Base-by-base conservation (phyloP, 2,329 filamentous ascomycete species). In the Lasiodiplodia sp. region DNA sequence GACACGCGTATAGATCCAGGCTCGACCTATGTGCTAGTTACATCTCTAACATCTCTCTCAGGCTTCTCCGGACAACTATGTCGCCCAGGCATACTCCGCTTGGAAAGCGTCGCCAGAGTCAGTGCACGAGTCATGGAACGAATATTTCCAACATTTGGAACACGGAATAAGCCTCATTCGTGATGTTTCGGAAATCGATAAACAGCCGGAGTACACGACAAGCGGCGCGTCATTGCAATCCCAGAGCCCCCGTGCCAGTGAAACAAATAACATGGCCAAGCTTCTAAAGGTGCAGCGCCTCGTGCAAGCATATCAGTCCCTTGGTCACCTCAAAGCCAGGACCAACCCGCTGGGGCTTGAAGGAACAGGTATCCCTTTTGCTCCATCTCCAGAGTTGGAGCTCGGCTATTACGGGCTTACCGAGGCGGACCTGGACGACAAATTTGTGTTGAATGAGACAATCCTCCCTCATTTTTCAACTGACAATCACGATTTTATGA, bases 101-200 rank as follows among this genome's bases (percentile, higher is more conserved):
- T 99, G 96, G 96, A 97, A 95, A 84, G 86, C 92, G 72, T 94
- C 98, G 76, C 94, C 96, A 64, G 88, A 90, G 76, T 97, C 92
- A 79, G 96, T 99, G 69, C 96, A 99, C 83, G 87, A 97, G 76
- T 99, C 96, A 80, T 99, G 96, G 96, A 95, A 97, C 84, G 91
- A 96, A 79, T 99, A 99, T 88, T 99, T 99, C 88, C 93, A 91
- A 85, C 99, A 99, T 85, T 97, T 99, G 92, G 96, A 99, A 86
- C 92, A 90, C 73, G 96, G 96, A 92, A 96, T 78, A 98, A 98
- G 93, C 95, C 95, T 79, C 93, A 97, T 79, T 96, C 95, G 72
- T 92, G 97, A 83, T 96, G 96, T 74, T 99, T 99, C 86, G 94
- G 94, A 73, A 94, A 96, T 73, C 96, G 96, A 56, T 96, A 96